These are phyloP conservation scores for Fraxinus xanthoxyloides DNA, from an alignment of 305 asterid species.

Conservation along the genomic window DNA sequence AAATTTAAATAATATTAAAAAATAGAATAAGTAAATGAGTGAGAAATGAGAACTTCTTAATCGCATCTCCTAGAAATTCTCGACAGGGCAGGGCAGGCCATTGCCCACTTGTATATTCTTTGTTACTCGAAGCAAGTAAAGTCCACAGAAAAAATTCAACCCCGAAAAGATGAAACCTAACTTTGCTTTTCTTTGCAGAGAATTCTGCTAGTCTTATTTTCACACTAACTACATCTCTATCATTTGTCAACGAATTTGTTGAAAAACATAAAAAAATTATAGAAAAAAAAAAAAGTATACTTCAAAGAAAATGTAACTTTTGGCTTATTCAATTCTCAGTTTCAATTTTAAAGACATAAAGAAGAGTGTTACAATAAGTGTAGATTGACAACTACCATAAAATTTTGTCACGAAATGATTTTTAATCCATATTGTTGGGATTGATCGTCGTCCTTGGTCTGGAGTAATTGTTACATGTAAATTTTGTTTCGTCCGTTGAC, in stretches of 20 bases:
- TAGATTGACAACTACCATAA: neutral
- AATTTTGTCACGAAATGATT: neutral
- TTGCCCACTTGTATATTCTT: no score
- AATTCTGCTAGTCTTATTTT: conserved; percentile 45
- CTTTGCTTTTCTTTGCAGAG: no score
- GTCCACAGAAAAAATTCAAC: conserved; percentile 31
- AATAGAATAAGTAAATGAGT: no score
- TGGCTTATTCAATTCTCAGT: neutral
- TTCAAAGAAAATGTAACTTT: conserved; percentile 9
- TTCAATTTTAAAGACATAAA: neutral
- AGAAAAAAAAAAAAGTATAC: neutral
- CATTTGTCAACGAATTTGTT: conserved; percentile 38
- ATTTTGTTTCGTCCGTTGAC: no score
- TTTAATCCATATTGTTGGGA: neutral
- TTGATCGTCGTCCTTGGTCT: neutral
- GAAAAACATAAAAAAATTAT: neutral
- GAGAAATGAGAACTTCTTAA: no score
- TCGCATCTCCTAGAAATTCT: no score
- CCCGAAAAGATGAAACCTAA: conserved; percentile 34
- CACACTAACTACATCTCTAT: conserved; percentile 34
- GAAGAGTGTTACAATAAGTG: neutral
- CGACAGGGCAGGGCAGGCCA: no score
- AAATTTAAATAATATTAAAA: no score
- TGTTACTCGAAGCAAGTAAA: conserved; percentile 50
- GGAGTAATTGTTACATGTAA: neutral